Evolutionary conservation across 805 yeast species (phyloP).

Genomic region (Blastobotrys mokoenaii): DNA sequence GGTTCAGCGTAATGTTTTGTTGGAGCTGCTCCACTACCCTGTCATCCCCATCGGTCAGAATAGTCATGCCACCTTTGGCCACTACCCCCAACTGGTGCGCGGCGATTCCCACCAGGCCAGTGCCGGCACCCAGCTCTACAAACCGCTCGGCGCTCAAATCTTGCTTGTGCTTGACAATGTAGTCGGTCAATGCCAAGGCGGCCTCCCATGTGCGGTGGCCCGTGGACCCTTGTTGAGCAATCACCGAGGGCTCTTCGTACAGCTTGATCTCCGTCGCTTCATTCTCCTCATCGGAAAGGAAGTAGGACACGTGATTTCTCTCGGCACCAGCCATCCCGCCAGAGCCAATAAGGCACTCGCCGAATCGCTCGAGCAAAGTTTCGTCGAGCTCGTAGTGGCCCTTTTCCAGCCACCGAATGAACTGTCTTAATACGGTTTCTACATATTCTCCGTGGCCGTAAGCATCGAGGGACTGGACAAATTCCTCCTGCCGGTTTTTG

Average conservation of each 20-base stretch:
- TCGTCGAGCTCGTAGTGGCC: constrained; percentile 5
- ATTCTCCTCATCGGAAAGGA: not conserved
- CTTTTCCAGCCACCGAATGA: constrained; percentile 9
- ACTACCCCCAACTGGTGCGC: constrained; percentile 12
- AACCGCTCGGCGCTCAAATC: constrained; percentile 18
- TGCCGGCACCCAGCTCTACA: constrained; percentile 82
- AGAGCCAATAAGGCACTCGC: too few relatives aligned
- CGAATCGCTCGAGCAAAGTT: too few relatives aligned
- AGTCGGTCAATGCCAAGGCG: constrained; percentile 56
- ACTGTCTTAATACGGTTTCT: constrained; percentile 8
- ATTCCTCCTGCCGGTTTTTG: constrained; percentile 6
- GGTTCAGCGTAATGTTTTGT: constrained; percentile 40
- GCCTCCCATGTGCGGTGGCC: constrained; percentile 95
- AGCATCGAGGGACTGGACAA: constrained; percentile 4
- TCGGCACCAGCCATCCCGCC: constrained; percentile 7
- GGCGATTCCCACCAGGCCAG: constrained; percentile 65
- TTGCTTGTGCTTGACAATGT: constrained; percentile 25
- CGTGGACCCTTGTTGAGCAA: constrained; percentile 55
- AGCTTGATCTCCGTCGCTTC: not conserved
- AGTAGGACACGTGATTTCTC: constrained; percentile 2
- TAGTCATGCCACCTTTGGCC: constrained; percentile 24
- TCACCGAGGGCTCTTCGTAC: constrained; percentile 16
- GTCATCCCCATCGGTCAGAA: constrained; percentile 63
- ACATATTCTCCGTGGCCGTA: constrained; percentile 8
- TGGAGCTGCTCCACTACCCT: constrained; percentile 41